Percentiles rank a stretch among this genome's conserved stretches.
Conservation (phyloP, 306 rosid genomes). For the Elaeagnus macrophylla region DNA sequence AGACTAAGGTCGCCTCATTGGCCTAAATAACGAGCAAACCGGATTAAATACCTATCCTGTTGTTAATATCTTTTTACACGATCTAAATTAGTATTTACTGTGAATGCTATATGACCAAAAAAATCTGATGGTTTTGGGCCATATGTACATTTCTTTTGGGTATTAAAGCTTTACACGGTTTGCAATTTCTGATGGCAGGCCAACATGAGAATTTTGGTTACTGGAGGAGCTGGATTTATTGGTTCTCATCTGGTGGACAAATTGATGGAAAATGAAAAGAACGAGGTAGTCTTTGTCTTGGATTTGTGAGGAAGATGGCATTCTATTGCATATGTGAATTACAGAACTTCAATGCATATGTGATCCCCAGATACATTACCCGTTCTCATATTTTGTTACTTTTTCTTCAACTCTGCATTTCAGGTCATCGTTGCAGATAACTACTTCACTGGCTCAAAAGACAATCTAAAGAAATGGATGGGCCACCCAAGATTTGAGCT, state of each 20-base stretch:
- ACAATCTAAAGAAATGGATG: slow-evolving; percentile 84
- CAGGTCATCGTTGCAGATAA: slow-evolving; percentile 89
- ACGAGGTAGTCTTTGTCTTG: slow-evolving; percentile 43
- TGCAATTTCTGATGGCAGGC: slow-evolving; percentile 38
- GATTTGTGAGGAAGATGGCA: neutral
- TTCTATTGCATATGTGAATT: neutral
- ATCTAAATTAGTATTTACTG: neutral
- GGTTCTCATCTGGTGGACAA: slow-evolving; percentile 96
- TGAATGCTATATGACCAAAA: no score
- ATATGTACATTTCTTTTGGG: no score
- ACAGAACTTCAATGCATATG: neutral
- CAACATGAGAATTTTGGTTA: slow-evolving; percentile 86
- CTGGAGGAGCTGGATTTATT: slow-evolving; percentile 99
- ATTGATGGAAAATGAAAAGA: slow-evolving; percentile 93
- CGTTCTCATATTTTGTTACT: neutral
- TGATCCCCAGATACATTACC: neutral
- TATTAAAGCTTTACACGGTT: neutral
- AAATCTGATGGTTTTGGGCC: no score
- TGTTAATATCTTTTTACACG: neutral
- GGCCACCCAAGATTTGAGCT: slow-evolving; percentile 99
- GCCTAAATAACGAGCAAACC: no score
- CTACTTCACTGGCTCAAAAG: slow-evolving; percentile 92
- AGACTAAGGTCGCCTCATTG: no score
- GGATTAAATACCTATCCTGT: no score
- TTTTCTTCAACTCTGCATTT: slow-evolving; percentile 9